Evolutionary conservation across 768 basidiomycete genomes (phyloP).

Genomic region (Daedaleopsis nitida): DNA sequence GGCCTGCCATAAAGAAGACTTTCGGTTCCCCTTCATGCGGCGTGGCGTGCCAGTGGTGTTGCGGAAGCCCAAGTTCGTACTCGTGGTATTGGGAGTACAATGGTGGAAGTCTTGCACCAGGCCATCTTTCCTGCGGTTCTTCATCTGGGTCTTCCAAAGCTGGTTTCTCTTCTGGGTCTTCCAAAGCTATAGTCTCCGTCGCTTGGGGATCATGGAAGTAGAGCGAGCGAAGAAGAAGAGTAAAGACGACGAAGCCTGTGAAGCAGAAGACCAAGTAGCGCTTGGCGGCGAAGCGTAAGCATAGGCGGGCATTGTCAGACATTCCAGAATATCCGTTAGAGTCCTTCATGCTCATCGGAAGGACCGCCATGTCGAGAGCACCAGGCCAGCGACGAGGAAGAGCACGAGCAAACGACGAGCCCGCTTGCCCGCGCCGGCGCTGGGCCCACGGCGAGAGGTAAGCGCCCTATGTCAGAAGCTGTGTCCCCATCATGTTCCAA

Average conservation of each 20-base stretch:
- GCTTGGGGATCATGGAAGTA: too few species aligned
- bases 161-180: not conserved
- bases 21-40: conserved; percentile 18
- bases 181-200: too few species aligned
- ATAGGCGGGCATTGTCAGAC: conserved; percentile 3
- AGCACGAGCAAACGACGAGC: too few species aligned
- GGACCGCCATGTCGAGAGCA: conserved; percentile 7
- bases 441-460: too few species aligned
- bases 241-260: conserved; percentile 7
- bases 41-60: conserved; percentile 25
- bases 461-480: too few species aligned
- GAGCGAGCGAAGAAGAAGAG: conserved; percentile 10
- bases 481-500: too few species aligned
- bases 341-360: conserved; percentile 7
- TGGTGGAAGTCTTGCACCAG: conserved; percentile 24
- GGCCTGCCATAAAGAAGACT: conserved; percentile 23
- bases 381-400: not conserved
- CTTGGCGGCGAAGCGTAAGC: conserved; percentile 8
- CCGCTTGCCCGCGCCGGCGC: too few species aligned
- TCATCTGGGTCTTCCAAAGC: not conserved
- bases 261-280: conserved; percentile 12
- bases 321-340: not conserved
- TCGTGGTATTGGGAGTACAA: conserved; percentile 30
- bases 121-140: not conserved
- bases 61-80: conserved; percentile 31